phyloP scores from a whole-genome alignment of 768 basidiomycete species.

The Calocybe indica region DNA sequence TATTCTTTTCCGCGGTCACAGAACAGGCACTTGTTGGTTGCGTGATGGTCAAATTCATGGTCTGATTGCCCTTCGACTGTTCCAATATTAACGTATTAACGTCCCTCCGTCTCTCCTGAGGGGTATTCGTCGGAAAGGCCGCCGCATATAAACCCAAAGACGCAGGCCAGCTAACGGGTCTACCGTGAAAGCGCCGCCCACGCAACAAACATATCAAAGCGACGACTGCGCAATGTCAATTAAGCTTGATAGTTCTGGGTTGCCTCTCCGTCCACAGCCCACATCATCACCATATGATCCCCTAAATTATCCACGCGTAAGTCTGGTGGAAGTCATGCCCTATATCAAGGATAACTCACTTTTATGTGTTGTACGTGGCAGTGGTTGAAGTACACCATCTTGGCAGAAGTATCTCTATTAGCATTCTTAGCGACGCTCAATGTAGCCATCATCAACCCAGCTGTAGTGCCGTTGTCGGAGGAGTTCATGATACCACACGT shows the following conservation, averaged over 20 bases:
- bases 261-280: slow-evolving; percentile 38
- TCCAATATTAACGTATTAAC: no score
- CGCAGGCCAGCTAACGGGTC: no score
- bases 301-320: slow-evolving; percentile 33
- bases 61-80: no score
- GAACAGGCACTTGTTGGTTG: no score
- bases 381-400: slow-evolving; percentile 30
- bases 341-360: no score
- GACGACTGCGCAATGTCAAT: slow-evolving; percentile 2
- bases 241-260: slow-evolving; percentile 28
- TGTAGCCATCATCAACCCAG: slow-evolving; percentile 31
- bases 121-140: no score
- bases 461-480: slow-evolving; percentile 28
- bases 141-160: no score
- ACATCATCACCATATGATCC: slow-evolving; percentile 32
- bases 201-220: not conserved
- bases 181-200: not conserved
- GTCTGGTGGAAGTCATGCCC: not conserved
- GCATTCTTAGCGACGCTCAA: slow-evolving; percentile 33
- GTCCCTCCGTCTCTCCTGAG: no score
- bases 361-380: slow-evolving; percentile 5
- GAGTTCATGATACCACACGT: slow-evolving; percentile 30
- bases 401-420: slow-evolving; percentile 25
- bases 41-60: no score
- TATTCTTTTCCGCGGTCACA: no score